Base-by-base conservation (phyloP, 2,329 filamentous ascomycete species). In the Colletotrichum nymphaeae region DNA sequence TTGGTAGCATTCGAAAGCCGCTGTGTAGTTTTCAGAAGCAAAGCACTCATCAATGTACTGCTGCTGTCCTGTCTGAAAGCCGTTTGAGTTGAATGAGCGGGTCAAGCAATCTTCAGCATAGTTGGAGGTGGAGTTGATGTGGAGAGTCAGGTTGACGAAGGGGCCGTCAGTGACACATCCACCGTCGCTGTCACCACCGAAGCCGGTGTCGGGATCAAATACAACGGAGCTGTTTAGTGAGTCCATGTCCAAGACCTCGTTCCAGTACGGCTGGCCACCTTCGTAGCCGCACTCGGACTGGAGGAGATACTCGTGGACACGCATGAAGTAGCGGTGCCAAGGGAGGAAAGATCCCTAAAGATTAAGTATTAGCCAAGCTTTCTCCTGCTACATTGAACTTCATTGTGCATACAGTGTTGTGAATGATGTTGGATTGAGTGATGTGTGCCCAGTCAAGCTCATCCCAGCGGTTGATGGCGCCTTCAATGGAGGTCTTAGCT, bases 291-390 rank as follows among this genome's bases (percentile, higher is more conserved):
- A 80, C 57, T 79, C 76, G 11, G 72, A 63, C 8, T 78, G 75
- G 11, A 81, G 75, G 2, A 77, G 71, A 5, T 49, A 66, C 69
- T 80, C 80, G 57, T 81, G 79, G 8, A 78, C 76, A n/a, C 75
- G 60, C 75, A 81, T 70, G 49, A 78, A 74, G n/a, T 78, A 75
- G 19, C 80, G 72, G 63, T 81, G 80, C 71, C 76, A 81, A 5
- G 80, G 80, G 5, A 81, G 76, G 67, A 81, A 81, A 1, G 75
- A 69, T 24, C 77, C 78, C 75, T 78, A 35, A 24, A 22, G 37
- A 42, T 58, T 58, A 49, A 30, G 19, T 35, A 37, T 49, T 16
- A 46, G 5, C n/a, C 35, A 12, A 37, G 11, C 37, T 42, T 42
- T 35, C 60, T 5, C 14, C 32, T 28, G 28, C 24, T 16, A 7